Percentiles rank a stretch among this genome's conserved stretches.
Evolutionary conservation across 2,329 filamentous ascomycete genomes (phyloP).

Genomic region (Pseudogymnoascus sp.): DNA sequence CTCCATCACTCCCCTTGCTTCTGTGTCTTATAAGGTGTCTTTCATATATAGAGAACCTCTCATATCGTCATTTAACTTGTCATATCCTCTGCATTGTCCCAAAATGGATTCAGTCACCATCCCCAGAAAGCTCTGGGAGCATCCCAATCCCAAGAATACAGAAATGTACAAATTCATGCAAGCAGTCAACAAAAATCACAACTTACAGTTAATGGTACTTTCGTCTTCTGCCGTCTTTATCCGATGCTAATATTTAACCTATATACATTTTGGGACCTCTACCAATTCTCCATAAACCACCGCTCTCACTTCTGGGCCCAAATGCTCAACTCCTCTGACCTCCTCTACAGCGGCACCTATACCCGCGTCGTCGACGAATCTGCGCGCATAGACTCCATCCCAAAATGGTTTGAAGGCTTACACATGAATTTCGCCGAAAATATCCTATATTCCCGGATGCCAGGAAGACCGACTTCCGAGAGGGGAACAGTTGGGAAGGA

Average conservation of each 20-base stretch:
- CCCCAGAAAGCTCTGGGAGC: conserved; percentile 61
- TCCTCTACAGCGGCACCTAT: conserved; percentile 56
- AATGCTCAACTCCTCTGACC: conserved; percentile 48
- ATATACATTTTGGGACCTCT: conserved; percentile 56
- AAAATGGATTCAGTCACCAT: conserved; percentile 21
- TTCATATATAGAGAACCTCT: too few species aligned
- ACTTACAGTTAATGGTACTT: conserved; percentile 47
- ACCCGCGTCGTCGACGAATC: conserved; percentile 57
- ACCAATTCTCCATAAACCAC: conserved; percentile 56
- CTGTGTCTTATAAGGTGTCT: too few species aligned
- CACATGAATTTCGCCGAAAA: conserved; percentile 75
- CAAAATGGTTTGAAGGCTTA: conserved; percentile 69
- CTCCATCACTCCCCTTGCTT: too few species aligned
- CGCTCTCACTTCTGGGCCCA: conserved; percentile 58
- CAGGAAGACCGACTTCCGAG: conserved; percentile 33
- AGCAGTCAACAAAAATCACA: conserved; percentile 48
- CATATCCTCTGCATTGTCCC: neutral
- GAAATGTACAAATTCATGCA: conserved; percentile 61
- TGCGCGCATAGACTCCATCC: conserved; percentile 60
- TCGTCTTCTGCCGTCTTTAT: neutral
- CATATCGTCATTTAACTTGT: too few species aligned
- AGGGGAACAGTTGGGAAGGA: conserved; percentile 55
- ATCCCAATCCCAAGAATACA: conserved; percentile 51
- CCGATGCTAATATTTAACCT: neutral
- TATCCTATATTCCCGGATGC: conserved; percentile 51